Conservation (phyloP, 371 early-diverging fungal species). For the Syncephalastrum monosporum region DNA sequence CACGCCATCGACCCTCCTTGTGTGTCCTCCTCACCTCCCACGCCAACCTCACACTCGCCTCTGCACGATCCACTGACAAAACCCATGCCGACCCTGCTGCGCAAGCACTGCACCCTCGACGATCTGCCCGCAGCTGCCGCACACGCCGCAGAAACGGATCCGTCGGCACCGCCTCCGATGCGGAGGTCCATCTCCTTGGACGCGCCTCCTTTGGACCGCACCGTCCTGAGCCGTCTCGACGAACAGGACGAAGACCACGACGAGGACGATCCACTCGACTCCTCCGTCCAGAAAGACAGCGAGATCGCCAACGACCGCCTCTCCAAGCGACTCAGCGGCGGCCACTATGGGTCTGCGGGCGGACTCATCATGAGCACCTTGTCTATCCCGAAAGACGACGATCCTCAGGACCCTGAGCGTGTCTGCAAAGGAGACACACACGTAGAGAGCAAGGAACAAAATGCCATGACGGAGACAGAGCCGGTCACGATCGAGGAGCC, state of each 20-base stretch:
- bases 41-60: too few species aligned
- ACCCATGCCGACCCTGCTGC: too few species aligned
- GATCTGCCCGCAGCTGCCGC: background rate
- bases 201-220: too few species aligned
- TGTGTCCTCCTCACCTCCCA: too few species aligned
- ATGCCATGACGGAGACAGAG: background rate
- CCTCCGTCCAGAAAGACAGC: slow-evolving; percentile 16
- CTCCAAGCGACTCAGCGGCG: slow-evolving; percentile 47
- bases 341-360: slow-evolving; percentile 51
- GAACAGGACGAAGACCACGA: slow-evolving; percentile 4
- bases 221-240: background rate
- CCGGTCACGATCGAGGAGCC: background rate
- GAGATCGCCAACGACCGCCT: slow-evolving; percentile 22
- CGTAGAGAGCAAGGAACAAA: background rate
- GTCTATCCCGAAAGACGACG: slow-evolving; percentile 11
- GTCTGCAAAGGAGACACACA: background rate
- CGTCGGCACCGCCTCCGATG: background rate
- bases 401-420: background rate
- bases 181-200: too few species aligned
- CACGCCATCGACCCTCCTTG: too few species aligned
- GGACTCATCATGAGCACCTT: slow-evolving; percentile 39
- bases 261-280: slow-evolving; percentile 22
- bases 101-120: background rate
- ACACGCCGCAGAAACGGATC: background rate
- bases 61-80: too few species aligned